Base-by-base conservation (phyloP, 164 flowering plant genomes). In the Aristolochia contorta region DNA sequence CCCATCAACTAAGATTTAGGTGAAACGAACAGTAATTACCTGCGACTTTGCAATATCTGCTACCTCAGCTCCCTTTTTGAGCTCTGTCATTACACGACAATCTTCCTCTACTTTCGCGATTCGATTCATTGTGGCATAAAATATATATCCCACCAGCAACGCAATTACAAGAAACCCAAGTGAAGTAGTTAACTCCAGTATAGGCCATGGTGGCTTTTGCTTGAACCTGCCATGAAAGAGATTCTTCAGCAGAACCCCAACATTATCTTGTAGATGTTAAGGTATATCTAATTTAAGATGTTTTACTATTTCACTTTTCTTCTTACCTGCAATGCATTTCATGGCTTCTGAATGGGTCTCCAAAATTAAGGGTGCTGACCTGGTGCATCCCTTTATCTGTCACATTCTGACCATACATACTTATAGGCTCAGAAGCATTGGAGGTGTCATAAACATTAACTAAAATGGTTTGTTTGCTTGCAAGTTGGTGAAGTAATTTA, bases 251-350 rank as follows among this genome's bases (percentile, higher is more conserved):
- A 56, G 7, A 18, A 49, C 19, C 7, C 20, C 14, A 37, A 20
- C 27, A 15, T 54, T 15, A 56, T 30, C 16, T 25, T 8, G 30
- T 27, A 53, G 8, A 32, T 3, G 27, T 8, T 30, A 20, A 12
- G 24, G 19, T 16, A 32, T 18, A 30, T 27, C 32, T 16, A 24
- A 30, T 18, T 49, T 18, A 2, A 5, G 16, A 49, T 49, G 53
- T 49, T 16, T 49, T 49, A 30, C 12, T 23, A 69, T 49, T 49
- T 10, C 49, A 50, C 19, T 56, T 16, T 12, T 63, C 60, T 19
- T 13, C 41, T 73, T 66, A 86, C 97, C 98, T 86, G 96, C 98
- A 93, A 27, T 67, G 87, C 99, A 93, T 93, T 77, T 90, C 97
- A 72, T 93, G 96, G 72, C 77, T 88, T 69, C 94, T 80, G 54